These are phyloP conservation scores for Phytophthora boehmeriae DNA, from an alignment of 352 stramenopile species.

Conservation along the genomic window DNA sequence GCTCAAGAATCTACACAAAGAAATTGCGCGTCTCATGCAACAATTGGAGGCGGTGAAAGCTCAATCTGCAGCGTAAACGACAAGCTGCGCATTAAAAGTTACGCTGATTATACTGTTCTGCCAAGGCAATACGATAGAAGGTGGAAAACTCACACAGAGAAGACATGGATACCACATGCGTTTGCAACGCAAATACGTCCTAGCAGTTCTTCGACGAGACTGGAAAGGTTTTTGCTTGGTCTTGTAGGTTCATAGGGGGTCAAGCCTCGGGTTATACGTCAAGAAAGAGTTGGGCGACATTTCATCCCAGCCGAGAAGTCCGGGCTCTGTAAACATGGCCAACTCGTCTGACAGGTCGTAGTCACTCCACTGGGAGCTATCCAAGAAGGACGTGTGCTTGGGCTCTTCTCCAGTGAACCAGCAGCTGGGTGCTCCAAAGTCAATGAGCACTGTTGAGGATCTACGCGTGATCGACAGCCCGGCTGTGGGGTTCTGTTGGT, in stretches of 20 bases:
- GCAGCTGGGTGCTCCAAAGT: slow-evolving; percentile 60
- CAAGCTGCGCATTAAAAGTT: slow-evolving; percentile 19
- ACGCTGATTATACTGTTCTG: slow-evolving; percentile 23
- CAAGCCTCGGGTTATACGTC: slow-evolving; percentile 23
- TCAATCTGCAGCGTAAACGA: slow-evolving; percentile 23
- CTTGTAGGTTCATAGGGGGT: slow-evolving; percentile 23
- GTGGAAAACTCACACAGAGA: slow-evolving; percentile 22
- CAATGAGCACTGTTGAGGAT: slow-evolving; percentile 40
- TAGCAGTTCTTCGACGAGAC: slow-evolving; percentile 14
- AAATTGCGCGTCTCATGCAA: slow-evolving; percentile 59
- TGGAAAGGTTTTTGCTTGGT: slow-evolving; percentile 1
- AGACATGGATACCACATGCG: slow-evolving; percentile 21
- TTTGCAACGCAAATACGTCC: slow-evolving; percentile 8
- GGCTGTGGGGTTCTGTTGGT: slow-evolving; percentile 22
- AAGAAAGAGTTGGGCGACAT: slow-evolving; percentile 6
- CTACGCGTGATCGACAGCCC: slow-evolving; percentile 25
- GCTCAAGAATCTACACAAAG: slow-evolving; percentile 57
- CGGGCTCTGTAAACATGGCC: slow-evolving; percentile 32
- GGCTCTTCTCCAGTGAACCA: slow-evolving; percentile 40
- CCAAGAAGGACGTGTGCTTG: slow-evolving; percentile 31
- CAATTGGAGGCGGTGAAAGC: slow-evolving; percentile 49
- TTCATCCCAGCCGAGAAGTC: slow-evolving; percentile 32
- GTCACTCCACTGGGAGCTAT: slow-evolving; percentile 45
- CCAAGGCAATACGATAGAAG: slow-evolving; percentile 20
- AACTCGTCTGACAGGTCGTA: slow-evolving; percentile 48